phyloP scores from a whole-genome alignment of 108 stramenopile genomes.

The Asterionellopsis glacialis region DNA sequence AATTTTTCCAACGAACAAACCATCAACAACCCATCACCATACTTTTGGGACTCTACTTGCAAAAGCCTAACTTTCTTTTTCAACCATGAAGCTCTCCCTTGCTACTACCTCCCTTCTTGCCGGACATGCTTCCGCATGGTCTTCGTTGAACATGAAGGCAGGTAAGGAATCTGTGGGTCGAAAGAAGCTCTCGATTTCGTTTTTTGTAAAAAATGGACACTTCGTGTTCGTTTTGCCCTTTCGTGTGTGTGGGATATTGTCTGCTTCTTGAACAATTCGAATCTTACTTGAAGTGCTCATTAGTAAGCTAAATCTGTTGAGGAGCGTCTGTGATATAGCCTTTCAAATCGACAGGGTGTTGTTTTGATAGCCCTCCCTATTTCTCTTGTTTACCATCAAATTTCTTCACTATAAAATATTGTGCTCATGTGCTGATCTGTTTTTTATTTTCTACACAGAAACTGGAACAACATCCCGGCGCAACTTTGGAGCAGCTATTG shows the following conservation, averaged over 20 bases:
- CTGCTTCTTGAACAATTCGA: neutral
- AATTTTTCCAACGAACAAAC: too few relatives aligned
- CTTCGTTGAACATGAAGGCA: constrained; percentile 61
- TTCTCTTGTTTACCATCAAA: constrained; percentile 1
- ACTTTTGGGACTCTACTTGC: too few relatives aligned
- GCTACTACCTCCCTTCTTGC: constrained; percentile 41
- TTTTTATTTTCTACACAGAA: constrained; percentile 1
- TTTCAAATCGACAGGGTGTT: constrained; percentile 3
- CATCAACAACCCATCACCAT: too few relatives aligned
- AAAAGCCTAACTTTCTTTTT: too few relatives aligned
- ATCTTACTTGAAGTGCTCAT: too few relatives aligned
- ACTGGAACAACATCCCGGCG: constrained; percentile 26
- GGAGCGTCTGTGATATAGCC: constrained; percentile 6
- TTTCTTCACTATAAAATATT: neutral
- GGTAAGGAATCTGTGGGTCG: constrained; percentile 31
- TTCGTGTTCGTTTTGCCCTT: neutral
- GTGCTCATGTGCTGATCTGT: neutral
- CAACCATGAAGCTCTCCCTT: constrained; percentile 49
- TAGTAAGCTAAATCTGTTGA: neutral
- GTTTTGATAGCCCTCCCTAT: constrained; percentile 5
- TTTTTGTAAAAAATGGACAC: neutral
- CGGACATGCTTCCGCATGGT: constrained; percentile 55
- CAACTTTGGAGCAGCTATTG: constrained; percentile 47
- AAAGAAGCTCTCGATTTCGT: constrained; percentile 3
- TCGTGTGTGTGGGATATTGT: neutral